Evolutionary conservation across 1,284 basidiomycete species (phyloP).

Genomic region (Melampsora americana): DNA sequence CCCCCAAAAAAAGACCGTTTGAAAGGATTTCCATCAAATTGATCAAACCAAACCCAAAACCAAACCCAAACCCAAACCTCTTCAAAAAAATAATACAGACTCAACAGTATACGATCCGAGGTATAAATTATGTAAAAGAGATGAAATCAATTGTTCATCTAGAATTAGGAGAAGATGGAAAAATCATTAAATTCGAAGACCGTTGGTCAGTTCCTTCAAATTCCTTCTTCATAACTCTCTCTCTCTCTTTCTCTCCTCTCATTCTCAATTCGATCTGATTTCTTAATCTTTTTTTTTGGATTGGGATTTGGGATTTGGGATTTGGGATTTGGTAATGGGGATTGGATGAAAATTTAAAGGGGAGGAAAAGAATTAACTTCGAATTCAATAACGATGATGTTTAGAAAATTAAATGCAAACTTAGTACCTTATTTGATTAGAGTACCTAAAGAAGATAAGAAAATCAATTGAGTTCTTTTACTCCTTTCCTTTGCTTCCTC

Average conservation of each 20-base stretch:
- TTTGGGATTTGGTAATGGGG: too few relatives aligned
- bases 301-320: neutral
- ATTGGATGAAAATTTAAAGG: too few relatives aligned
- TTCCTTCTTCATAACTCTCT: too few relatives aligned
- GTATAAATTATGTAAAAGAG: neutral
- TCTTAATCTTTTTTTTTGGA: neutral
- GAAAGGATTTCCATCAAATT: too few relatives aligned
- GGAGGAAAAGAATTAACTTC: neutral
- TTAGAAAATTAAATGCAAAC: slow-evolving; percentile 1
- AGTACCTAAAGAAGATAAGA: neutral
- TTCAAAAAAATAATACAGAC: neutral
- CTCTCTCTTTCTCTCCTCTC: too few relatives aligned
- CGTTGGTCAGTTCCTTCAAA: neutral
- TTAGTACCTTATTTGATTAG: neutral
- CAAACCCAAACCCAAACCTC: too few relatives aligned
- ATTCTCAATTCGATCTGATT: neutral
- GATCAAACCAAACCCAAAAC: too few relatives aligned
- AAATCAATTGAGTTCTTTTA: neutral
- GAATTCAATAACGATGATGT: neutral
- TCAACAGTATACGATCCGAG: neutral
- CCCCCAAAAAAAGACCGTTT: too few relatives aligned
- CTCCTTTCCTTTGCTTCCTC: too few relatives aligned
- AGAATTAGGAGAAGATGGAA: slow-evolving; percentile 6
- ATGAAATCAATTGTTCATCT: neutral
- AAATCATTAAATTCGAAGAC: slow-evolving; percentile 5